Evolutionary conservation across 208 protist species (phyloP).

Genomic region (Entamoeba histolytica): DNA sequence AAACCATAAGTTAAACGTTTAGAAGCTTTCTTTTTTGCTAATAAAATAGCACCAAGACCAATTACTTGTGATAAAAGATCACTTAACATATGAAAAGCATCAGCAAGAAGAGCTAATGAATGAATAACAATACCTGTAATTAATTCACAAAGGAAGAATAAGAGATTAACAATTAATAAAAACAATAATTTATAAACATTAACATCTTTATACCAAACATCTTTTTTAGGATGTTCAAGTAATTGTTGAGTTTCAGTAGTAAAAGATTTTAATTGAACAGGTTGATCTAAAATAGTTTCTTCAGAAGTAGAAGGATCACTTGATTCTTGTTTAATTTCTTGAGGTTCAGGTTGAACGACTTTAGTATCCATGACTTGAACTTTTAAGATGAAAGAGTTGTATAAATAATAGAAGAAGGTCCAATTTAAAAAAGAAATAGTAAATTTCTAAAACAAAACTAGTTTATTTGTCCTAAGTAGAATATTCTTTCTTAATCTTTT

Average conservation of each 20-base stretch:
- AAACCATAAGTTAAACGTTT: background rate
- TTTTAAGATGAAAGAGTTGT: no score
- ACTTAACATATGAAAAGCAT: slow-evolving; percentile 8
- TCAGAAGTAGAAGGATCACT: background rate
- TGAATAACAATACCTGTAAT: background rate
- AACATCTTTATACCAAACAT: background rate
- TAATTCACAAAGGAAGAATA: slow-evolving; percentile 4
- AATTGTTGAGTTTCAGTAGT: background rate
- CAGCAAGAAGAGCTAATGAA: slow-evolving; percentile 7
- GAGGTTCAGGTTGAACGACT: background rate
- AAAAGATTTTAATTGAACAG: background rate
- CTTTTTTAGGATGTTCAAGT: background rate
- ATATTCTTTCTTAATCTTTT: no score
- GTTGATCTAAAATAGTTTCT: background rate
- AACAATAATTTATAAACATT: background rate
- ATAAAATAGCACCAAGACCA: background rate
- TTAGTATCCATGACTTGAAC: background rate
- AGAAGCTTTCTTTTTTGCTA: background rate
- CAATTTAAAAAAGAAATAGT: no score
- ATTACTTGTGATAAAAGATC: slow-evolving; percentile 4
- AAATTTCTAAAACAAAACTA: no score
- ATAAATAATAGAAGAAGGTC: no score
- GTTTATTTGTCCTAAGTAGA: no score
- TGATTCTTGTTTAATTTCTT: background rate
- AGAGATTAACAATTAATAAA: background rate